Evolutionary conservation across 345 rosid genomes (phyloP).

Genomic region (Pelargonium nanum): DNA sequence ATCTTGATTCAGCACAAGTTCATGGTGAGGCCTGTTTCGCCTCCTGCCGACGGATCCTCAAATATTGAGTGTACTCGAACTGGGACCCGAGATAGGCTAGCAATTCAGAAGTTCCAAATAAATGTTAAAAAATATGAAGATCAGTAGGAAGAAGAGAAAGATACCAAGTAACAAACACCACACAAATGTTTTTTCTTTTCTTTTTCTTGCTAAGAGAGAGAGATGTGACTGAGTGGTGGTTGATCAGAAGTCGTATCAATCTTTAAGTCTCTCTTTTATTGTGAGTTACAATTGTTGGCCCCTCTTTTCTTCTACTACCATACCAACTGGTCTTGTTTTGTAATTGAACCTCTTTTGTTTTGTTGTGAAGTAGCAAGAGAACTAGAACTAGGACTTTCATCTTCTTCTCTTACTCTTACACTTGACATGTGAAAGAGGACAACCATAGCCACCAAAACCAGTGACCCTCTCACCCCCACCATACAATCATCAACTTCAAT

Average conservation of each 20-base stretch:
- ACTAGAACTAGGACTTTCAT: neutral
- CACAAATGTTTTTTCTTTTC: neutral
- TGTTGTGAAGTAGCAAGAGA: constrained; percentile 21
- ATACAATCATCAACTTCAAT: constrained; percentile 3
- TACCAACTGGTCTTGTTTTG: neutral
- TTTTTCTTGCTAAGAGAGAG: neutral
- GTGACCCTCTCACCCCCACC: too few species aligned
- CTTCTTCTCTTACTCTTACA: neutral
- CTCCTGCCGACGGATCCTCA: neutral
- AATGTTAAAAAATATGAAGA: too few species aligned
- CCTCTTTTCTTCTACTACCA: neutral
- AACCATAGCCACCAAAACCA: constrained; percentile 21
- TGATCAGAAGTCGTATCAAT: constrained; percentile 38
- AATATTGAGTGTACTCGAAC: neutral
- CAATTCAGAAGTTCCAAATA: too few species aligned
- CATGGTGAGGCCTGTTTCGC: neutral
- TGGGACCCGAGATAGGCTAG: neutral
- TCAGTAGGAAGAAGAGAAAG: too few species aligned
- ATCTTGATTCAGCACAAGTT: constrained; percentile 8
- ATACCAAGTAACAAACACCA: too few species aligned
- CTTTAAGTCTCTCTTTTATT: constrained; percentile 14
- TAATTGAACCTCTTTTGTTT: constrained; percentile 17
- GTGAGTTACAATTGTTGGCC: constrained; percentile 8
- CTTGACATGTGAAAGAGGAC: constrained; percentile 20
- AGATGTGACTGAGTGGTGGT: constrained; percentile 7